Evolutionary conservation across 768 basidiomycete species (phyloP), one percentile per base, ranked within the genome.

Genomic region (Lentinula guzmanii): DNA sequence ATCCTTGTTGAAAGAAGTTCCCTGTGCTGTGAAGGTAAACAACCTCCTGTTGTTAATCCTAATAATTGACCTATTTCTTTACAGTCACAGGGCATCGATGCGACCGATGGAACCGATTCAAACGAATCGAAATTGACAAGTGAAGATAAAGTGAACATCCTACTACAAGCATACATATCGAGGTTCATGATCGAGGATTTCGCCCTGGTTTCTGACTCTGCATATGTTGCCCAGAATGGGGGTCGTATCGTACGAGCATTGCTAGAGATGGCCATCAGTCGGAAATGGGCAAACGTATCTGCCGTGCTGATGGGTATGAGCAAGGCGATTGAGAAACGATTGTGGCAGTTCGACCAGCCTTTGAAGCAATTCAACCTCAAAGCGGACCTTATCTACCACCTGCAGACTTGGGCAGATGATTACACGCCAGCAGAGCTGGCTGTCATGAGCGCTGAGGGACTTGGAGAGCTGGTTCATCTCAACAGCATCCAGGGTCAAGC

Each of bases 281-380:
- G 84, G 64, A 94, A 95, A 71, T 98, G 91, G 92, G 95, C 95
- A 2, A 86, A 80, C 65, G 87, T 86, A 43, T 84, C 90, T 10
- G 79, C 82, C 2, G 88, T 90, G 10, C 82, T 98, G 24, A 86
- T 95, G 81, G 87, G 87, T 3, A 83, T 99, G 74, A 93, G 93
- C 78, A 98, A 98, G 72, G 91, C 93, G 3, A 82, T 96, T 58
- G 93, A 96, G 72, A 90, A 90, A 69, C 85, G 92, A 28, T 75
- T 97, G 67, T 99, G 97, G 97, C 92, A 95, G 2, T 98, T 88
- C 71, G 90, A 95, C 50, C 91, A 98, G 62, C 96, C 95, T 3
- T 76, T 99, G 35, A 84, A 77, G 64, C 94, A 98, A 68, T 91
- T 90, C 67, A 74, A 81, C 35, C 82, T 98, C 21, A 91, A 89